These are phyloP conservation scores for Cyclocybe aegerita DNA, from an alignment of 768 basidiomycete genomes.

Conservation along the genomic window DNA sequence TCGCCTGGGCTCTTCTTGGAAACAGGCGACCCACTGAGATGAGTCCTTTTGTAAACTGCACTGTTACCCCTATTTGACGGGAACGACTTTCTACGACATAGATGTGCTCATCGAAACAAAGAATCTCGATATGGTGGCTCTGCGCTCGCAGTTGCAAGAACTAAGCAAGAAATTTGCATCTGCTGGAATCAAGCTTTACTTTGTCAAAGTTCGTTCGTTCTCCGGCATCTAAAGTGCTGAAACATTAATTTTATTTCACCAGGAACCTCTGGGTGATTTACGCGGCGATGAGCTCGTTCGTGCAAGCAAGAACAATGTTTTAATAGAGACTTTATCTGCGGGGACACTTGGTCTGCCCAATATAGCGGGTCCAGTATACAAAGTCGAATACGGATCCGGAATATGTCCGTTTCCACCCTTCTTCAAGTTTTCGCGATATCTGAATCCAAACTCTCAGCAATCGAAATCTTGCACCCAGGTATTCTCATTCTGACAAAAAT, in stretches of 20 bases:
- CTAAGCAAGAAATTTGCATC: conserved; percentile 22
- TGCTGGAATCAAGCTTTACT: conserved; percentile 25
- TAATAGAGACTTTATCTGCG: conserved; percentile 22
- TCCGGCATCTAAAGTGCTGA: not conserved
- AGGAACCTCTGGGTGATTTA: conserved; percentile 17
- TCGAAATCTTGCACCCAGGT: conserved; percentile 20
- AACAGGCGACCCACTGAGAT: conserved; percentile 25
- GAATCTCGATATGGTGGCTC: conserved; percentile 8
- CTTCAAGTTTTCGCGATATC: not conserved
- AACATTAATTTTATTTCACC: not conserved
- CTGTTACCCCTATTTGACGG: conserved; percentile 2
- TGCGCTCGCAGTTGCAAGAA: conserved; percentile 20
- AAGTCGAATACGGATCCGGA: conserved; percentile 10
- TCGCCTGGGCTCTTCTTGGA: conserved; percentile 29
- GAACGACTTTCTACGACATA: conserved; percentile 24
- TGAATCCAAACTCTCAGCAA: conserved; percentile 4
- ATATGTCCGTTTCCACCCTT: conserved; percentile 5
- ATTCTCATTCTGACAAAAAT: conserved; percentile 28
- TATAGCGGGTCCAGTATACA: conserved; percentile 11
- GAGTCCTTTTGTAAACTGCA: conserved; percentile 11
- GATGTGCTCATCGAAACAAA: conserved; percentile 26
- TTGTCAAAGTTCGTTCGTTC: conserved; percentile 18
- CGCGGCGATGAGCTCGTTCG: conserved; percentile 14
- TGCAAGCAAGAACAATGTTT: conserved; percentile 20
- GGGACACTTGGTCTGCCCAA: conserved; percentile 20